Conservation (phyloP, 2,329 filamentous ascomycete genomes). For the Exophiala sideris region DNA sequence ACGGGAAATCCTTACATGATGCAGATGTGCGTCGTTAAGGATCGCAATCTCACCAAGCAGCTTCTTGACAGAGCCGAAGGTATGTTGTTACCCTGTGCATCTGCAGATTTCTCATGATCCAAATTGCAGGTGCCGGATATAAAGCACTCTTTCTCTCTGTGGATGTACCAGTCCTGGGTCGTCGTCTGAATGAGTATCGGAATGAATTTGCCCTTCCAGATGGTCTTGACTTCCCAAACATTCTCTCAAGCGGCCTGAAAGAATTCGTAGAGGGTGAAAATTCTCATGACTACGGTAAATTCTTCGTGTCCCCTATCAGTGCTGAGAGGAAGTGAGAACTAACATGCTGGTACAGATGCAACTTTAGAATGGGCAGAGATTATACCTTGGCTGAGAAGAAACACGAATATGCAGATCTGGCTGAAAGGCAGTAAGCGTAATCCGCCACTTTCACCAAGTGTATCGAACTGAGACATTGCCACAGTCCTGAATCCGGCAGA, state of each 20-base stretch:
- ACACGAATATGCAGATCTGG: constrained; percentile 31
- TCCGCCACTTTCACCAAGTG: not conserved
- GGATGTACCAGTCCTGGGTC: constrained; percentile 53
- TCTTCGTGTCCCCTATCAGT: not conserved
- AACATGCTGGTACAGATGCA: constrained; percentile 30
- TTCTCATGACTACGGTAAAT: constrained; percentile 28
- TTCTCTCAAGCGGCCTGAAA: constrained; percentile 27
- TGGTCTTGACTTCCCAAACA: constrained; percentile 25
- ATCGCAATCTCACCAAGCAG: constrained; percentile 42
- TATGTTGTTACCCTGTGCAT: not conserved
- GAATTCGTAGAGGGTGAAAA: constrained; percentile 16
- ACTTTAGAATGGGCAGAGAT: constrained; percentile 51
- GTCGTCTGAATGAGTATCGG: constrained; percentile 52
- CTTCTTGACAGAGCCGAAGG: constrained; percentile 43
- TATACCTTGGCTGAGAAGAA: constrained; percentile 48
- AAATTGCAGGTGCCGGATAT: constrained; percentile 43
- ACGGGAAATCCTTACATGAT: constrained; percentile 33
- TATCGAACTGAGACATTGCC: not conserved
- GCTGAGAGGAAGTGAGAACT: not conserved
- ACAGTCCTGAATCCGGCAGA: constrained; percentile 11
- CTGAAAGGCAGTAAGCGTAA: constrained; percentile 25
- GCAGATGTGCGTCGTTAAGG: constrained; percentile 53
- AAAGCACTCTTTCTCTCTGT: constrained; percentile 55
- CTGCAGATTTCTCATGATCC: not conserved
- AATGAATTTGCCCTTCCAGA: constrained; percentile 44